These are phyloP conservation scores for Cladosporium austrohemisphaericum DNA, from an alignment of 2,329 filamentous ascomycete genomes.

Conservation along the genomic window DNA sequence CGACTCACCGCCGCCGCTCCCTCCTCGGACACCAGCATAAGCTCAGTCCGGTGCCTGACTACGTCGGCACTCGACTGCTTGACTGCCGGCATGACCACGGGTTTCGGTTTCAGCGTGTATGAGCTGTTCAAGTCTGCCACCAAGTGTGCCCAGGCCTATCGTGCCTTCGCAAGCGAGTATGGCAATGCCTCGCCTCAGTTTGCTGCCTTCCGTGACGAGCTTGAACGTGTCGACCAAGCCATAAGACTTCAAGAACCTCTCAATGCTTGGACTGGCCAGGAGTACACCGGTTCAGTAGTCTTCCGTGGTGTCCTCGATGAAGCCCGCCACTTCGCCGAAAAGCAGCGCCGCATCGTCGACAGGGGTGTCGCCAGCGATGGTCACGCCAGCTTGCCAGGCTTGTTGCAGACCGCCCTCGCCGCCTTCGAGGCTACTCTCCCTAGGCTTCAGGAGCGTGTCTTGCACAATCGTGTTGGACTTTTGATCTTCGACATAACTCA, in stretches of 20 bases:
- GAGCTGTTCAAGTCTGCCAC: conserved; percentile 11
- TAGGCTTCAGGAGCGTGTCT: conserved; percentile 7
- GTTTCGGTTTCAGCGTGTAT: conserved; percentile 12
- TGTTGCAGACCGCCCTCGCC: conserved; percentile 9
- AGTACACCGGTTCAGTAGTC: conserved; percentile 5
- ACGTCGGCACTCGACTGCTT: not conserved
- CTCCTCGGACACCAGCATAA: conserved; percentile 2
- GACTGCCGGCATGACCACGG: conserved; percentile 5
- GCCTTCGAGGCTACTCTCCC: conserved; percentile 12
- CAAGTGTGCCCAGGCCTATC: conserved; percentile 13
- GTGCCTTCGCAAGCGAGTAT: conserved; percentile 13
- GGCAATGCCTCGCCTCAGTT: conserved; percentile 13
- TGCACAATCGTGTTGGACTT: conserved; percentile 13
- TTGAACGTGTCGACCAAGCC: conserved; percentile 15
- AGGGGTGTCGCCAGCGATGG: conserved; percentile 3
- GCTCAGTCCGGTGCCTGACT: conserved; percentile 3
- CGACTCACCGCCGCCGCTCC: conserved; percentile 10
- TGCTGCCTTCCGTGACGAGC: conserved; percentile 14
- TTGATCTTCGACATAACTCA: conserved; percentile 12
- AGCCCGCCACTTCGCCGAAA: conserved; percentile 12
- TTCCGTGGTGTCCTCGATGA: conserved; percentile 13
- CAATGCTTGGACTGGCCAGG: conserved; percentile 16
- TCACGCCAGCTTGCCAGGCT: not conserved
- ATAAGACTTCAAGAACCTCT: conserved; percentile 13
- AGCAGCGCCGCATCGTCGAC: conserved; percentile 14